Conservation (phyloP, 2,329 filamentous ascomycete genomes). For the Fusarium continuum region DNA sequence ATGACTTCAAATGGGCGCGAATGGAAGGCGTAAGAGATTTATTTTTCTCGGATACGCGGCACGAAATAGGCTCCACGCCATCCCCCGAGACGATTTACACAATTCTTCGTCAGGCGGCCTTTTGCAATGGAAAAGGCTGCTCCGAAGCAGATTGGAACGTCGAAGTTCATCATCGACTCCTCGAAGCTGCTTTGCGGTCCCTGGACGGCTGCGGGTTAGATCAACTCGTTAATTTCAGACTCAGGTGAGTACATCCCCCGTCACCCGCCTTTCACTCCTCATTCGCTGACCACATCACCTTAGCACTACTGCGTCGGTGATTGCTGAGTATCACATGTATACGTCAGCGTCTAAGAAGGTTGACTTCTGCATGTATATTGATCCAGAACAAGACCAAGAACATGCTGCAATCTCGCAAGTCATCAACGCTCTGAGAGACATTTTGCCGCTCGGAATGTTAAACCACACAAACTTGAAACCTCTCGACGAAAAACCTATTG, state of each 20-base stretch:
- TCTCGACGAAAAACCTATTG: conserved; percentile 1
- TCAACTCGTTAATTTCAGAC: conserved; percentile 9
- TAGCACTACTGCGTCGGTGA: conserved; percentile 6
- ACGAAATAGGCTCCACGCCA: conserved; percentile 4
- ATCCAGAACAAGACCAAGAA: conserved; percentile 1
- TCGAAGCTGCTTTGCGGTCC: conserved; percentile 11
- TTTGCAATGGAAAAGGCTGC: neutral
- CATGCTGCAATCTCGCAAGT: neutral
- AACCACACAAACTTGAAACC: neutral
- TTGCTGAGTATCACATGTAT: conserved; percentile 6
- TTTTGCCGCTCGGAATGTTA: neutral
- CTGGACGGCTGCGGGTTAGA: neutral
- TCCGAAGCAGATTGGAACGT: conserved; percentile 13
- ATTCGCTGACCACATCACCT: neutral
- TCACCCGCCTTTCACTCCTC: neutral
- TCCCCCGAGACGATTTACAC: neutral
- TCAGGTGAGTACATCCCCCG: neutral
- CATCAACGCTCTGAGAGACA: neutral
- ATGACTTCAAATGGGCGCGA: conserved; percentile 14
- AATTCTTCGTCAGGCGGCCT: conserved; percentile 13
- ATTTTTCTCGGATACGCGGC: conserved; percentile 2
- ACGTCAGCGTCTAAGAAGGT: conserved; percentile 6
- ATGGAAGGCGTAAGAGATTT: neutral
- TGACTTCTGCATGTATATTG: conserved; percentile 25
- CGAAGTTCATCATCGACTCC: conserved; percentile 17